Base-by-base conservation (phyloP, 768 basidiomycete species). In the Naganishia vaughanmartiniae region DNA sequence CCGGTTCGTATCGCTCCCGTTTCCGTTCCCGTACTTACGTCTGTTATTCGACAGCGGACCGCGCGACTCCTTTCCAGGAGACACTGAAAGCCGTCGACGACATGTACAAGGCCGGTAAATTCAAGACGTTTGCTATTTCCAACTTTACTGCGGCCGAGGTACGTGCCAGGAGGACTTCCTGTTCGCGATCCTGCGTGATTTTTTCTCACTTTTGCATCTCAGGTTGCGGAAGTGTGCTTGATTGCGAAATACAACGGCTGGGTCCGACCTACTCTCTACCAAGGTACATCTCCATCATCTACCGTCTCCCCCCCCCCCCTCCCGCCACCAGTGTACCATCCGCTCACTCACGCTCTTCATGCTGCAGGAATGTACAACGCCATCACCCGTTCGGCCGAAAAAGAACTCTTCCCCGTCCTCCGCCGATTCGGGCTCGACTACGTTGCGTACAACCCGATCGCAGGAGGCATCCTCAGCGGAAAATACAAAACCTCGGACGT, bases 51-150 rank as follows among this genome's bases (percentile, higher is more conserved):
- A 19, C 60, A 74, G 76, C 78, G 69, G 78, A 85, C 69, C 81
- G 84, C 46, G 81, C 79, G n/a, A 83, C 82, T 0, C 83, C 84
- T 1, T 84, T 83, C 76, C 82, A 83, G 67, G 84, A 83, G 46
- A 86, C 86, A 0, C 74, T 86, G 12, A 82, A 82, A 67, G 84
- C 81, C 0, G 82, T 85, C 33, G 79, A 87, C 75, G 83, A 85
- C 31, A 79, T 86, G 7, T 78, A 87, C 81, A 82, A 84, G 72
- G 84, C 85, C 74, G 86, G 87, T 4, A 82, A 84, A 73, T 87
- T 87, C 79, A 81, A 84, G 71, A 81, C 83, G 57, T 82, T 85
- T 70, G 84, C 83, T 0, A 78, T 85, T 67, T 83, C 82, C 70
- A 84, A 85, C 78, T 85, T 81, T 74, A 79, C 80, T 73, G 74